phyloP scores from a whole-genome alignment of 2,329 filamentous ascomycete species.

The Stachybotrys chartarum region DNA sequence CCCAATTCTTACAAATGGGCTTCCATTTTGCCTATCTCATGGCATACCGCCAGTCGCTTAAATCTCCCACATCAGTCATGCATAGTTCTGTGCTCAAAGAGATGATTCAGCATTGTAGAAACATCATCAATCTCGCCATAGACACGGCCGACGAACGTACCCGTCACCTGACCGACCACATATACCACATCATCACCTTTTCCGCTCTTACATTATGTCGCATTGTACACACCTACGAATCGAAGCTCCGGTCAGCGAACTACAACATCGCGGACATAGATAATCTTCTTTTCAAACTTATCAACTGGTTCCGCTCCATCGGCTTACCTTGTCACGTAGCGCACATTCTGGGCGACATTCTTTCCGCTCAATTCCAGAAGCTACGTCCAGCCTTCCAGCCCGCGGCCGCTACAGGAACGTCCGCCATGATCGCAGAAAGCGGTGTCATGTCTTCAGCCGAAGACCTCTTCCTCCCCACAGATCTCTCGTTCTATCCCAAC shows the following conservation, averaged over 20 bases:
- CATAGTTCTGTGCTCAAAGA: conserved; percentile 8
- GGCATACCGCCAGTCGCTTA: conserved; percentile 13
- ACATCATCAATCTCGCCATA: conserved; percentile 19
- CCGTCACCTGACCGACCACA: conserved; percentile 19
- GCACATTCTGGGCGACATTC: conserved; percentile 15
- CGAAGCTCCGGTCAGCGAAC: conserved; percentile 5
- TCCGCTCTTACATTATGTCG: conserved; percentile 15
- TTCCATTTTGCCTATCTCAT: conserved; percentile 19
- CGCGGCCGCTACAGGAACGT: not conserved
- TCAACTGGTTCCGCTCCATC: conserved; percentile 15
- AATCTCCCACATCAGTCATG: conserved; percentile 8
- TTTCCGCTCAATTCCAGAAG: conserved; percentile 13
- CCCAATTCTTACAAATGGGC: conserved; percentile 21
- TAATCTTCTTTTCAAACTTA: conserved; percentile 8
- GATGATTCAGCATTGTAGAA: conserved; percentile 13
- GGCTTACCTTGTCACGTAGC: conserved; percentile 15
- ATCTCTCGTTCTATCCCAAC: not conserved
- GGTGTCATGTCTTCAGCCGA: not conserved
- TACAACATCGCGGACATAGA: conserved; percentile 10
- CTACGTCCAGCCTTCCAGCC: conserved; percentile 8
- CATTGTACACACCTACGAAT: conserved; percentile 14
- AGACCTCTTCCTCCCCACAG: not conserved
- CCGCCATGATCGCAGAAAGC: not conserved
- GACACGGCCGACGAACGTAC: conserved; percentile 18
- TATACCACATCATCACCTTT: conserved; percentile 20